Percentiles rank a stretch among this genome's conserved stretches.
phyloP scores from a whole-genome alignment of 768 basidiomycete genomes.

The Suillus subalutaceus region DNA sequence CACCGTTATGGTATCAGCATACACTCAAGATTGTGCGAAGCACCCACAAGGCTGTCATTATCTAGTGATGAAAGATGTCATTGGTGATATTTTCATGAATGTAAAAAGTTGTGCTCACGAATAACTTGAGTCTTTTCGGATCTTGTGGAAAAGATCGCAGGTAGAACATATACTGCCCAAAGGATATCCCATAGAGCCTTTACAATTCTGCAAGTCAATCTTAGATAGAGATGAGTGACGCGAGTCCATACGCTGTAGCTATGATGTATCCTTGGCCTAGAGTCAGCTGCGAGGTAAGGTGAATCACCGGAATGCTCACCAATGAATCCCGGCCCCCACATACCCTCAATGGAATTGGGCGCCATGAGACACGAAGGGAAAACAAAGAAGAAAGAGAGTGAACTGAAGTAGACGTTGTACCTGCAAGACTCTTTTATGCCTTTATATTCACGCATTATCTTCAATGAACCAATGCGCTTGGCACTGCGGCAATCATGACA shows the following conservation, averaged over 20 bases:
- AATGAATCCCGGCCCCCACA: constrained; percentile 21
- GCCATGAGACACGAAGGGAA: constrained; percentile 14
- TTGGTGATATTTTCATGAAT: background rate
- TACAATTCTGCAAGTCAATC: background rate
- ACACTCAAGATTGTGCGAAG: background rate
- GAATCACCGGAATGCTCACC: constrained; percentile 13
- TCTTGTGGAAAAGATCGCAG: constrained; percentile 22
- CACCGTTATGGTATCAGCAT: background rate
- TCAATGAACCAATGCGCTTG: too few species aligned
- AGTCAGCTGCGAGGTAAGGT: background rate
- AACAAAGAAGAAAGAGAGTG: background rate
- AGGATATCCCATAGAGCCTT: constrained; percentile 23
- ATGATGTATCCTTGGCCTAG: constrained; percentile 18
- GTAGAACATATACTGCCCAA: constrained; percentile 25
- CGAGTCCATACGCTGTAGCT: constrained; percentile 16
- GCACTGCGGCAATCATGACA: background rate
- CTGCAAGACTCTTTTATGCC: background rate
- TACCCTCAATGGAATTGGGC: background rate
- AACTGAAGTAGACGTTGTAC: background rate
- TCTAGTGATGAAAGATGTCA: background rate
- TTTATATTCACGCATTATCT: background rate
- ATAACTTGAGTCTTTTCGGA: constrained; percentile 11
- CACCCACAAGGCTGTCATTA: background rate
- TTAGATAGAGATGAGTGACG: background rate
- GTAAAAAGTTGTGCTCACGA: constrained; percentile 15